Base-by-base conservation (phyloP, 345 rosid species). In the Gossypium thurberi region DNA sequence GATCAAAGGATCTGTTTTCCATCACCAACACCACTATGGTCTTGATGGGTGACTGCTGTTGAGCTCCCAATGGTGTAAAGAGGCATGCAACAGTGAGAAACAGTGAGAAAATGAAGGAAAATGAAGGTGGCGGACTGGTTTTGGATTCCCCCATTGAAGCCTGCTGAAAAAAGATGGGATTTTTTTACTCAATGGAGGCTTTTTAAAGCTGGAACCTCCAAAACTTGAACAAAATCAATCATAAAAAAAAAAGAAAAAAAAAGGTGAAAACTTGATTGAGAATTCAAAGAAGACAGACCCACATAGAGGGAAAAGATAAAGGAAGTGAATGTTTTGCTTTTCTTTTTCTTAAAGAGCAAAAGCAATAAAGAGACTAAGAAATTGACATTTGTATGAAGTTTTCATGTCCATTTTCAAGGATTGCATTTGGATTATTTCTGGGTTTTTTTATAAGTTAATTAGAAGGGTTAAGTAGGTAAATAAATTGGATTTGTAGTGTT, bases 1-100 rank as follows among this genome's bases (percentile, higher is more conserved):
- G 97, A 64, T 92, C 98, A 79, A 93, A 93, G 44, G 98, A 93
- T 80, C 98, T 86, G 75, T 93, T 93, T 76, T 93, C 98, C 90
- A 93, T 81, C 5, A 93, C 95, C 77, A 93, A 72, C 62, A 93
- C 92, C 69, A 93, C 98, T 52, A 93, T 79, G 48, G 92, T 89
- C 79, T 91, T 89, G 79, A 93, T 89, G 69, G 90, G 94, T 62
- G 88, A 85, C 53, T 83, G 84, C 65, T 82, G 81, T 28, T 83
- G 89, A 28, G 90, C 81, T 47, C 78, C 81, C 69, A 40, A 21
- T 37, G 61, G 83, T 14, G 79, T 75, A 12, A 82, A 83, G 55
- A 81, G 77, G 74, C 82, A 79, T 17, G 82, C 85, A 8, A 85
- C 74, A 42, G 82, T 18, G n/a, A 88, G 84, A 72, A 83, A 75